Conservation (phyloP, 202 grass and related monocot species). For the Zoysia matrella region DNA sequence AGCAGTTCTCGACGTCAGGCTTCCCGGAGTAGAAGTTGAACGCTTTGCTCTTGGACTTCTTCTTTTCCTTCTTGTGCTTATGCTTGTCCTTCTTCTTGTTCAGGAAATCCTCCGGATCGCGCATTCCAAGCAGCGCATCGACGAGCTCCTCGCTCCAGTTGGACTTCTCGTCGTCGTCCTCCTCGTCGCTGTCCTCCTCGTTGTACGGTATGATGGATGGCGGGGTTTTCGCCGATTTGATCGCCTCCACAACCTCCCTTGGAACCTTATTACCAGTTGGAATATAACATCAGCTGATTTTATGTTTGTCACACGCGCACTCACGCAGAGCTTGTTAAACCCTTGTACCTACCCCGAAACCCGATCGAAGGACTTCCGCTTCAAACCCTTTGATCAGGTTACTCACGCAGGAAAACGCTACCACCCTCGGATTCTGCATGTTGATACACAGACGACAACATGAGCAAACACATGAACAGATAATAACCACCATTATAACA, state of each 20-base stretch:
- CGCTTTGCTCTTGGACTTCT: conserved; percentile 49
- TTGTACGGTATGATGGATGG: conserved; percentile 56
- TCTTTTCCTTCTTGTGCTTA: conserved; percentile 49
- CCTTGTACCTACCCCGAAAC: conserved; percentile 66
- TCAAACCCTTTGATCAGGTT: conserved; percentile 79
- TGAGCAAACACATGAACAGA: too few relatives aligned
- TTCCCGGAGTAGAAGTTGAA: conserved; percentile 84
- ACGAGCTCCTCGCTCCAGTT: conserved; percentile 64
- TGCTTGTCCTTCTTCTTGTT: conserved; percentile 56
- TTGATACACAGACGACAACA: background rate
- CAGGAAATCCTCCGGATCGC: conserved; percentile 35
- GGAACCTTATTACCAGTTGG: conserved; percentile 30
- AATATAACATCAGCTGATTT: background rate
- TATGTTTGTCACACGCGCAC: background rate
- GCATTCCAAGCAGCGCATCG: conserved; percentile 56
- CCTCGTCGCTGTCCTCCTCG: conserved; percentile 34
- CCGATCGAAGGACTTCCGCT: conserved; percentile 56
- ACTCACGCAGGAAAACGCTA: conserved; percentile 69
- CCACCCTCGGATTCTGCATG: conserved; percentile 58
- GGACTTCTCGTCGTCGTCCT: background rate
- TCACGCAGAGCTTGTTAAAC: background rate
- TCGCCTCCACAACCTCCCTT: conserved; percentile 51
- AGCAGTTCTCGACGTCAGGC: conserved; percentile 78
- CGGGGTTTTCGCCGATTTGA: conserved; percentile 51
- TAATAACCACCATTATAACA: too few relatives aligned